Percentiles rank a stretch among this genome's conserved stretches.
Conservation (phyloP, 2,329 filamentous ascomycete species). For the Talaromyces marneffei region DNA sequence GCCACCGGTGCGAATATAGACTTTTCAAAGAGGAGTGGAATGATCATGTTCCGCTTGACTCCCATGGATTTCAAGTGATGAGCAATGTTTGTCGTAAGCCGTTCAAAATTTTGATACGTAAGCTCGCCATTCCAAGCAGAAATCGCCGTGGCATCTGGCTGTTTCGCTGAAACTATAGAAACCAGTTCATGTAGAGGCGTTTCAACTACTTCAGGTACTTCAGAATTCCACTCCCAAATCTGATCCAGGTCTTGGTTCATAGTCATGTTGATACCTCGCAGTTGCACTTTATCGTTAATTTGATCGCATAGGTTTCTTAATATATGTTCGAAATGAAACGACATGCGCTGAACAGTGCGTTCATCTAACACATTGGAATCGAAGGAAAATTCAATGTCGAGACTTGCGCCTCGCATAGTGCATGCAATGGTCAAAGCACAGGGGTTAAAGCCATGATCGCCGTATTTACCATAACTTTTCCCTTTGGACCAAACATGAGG, state of each 20-base stretch:
- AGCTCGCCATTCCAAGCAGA: conserved; percentile 16
- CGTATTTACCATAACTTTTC: not conserved
- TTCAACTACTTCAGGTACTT: not conserved
- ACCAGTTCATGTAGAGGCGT: not conserved
- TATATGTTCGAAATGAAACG: conserved; percentile 18
- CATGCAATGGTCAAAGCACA: conserved; percentile 5
- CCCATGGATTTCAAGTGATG: not conserved
- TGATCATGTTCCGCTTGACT: not conserved
- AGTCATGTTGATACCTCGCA: conserved; percentile 16
- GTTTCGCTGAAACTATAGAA: not conserved
- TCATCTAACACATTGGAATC: conserved; percentile 4
- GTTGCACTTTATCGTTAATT: not conserved
- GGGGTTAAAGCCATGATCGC: conserved; percentile 7
- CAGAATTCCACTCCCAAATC: conserved; percentile 5
- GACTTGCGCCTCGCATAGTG: not conserved
- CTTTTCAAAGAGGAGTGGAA: conserved; percentile 11
- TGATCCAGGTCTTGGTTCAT: conserved; percentile 19
- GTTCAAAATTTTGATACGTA: conserved; percentile 12
- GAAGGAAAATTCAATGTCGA: not conserved
- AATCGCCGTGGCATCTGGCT: conserved; percentile 8
- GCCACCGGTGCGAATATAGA: not conserved
- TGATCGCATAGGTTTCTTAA: not conserved
- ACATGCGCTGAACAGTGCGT: conserved; percentile 15
- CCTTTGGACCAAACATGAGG: not conserved
- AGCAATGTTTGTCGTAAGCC: conserved; percentile 21